Conservation (phyloP, 1,284 basidiomycete genomes). For the Agroathelia rolfsii region DNA sequence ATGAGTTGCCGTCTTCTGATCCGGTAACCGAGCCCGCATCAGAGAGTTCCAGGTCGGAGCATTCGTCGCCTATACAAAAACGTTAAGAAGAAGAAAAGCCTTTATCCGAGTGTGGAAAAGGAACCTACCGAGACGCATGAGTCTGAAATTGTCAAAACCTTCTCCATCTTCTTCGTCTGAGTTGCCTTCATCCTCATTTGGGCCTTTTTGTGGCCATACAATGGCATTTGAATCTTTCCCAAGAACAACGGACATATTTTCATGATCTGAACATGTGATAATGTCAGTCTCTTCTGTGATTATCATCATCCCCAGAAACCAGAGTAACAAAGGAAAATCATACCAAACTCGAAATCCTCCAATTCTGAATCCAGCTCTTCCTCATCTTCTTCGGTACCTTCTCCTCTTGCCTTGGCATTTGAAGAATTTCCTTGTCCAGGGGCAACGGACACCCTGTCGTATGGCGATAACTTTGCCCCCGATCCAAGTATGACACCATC, state of each 20-base stretch:
- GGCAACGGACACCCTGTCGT: conserved; percentile 61
- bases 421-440: conserved; percentile 19
- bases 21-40: conserved; percentile 45
- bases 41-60: conserved; percentile 47
- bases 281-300: too few relatives aligned
- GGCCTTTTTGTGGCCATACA: conserved; percentile 49
- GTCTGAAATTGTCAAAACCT: conserved; percentile 51
- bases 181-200: conserved; percentile 37
- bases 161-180: conserved; percentile 52
- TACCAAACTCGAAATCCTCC: conserved; percentile 56
- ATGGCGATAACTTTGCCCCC: conserved; percentile 57
- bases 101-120: conserved; percentile 1
- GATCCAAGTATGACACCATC: conserved; percentile 75
- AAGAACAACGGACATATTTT: conserved; percentile 34
- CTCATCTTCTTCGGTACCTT: conserved; percentile 27
- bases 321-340: conserved; percentile 16
- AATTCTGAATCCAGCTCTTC: conserved; percentile 46
- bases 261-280: conserved; percentile 24
- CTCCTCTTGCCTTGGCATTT: too few relatives aligned
- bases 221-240: conserved; percentile 60
- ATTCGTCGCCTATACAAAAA: conserved; percentile 40
- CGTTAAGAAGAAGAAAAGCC: conserved; percentile 4
- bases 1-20: conserved; percentile 20
- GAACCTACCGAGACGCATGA: conserved; percentile 57
- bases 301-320: not conserved